phyloP scores from a whole-genome alignment of 1,284 basidiomycete species.

The Cryptococcus jaspeensis region DNA sequence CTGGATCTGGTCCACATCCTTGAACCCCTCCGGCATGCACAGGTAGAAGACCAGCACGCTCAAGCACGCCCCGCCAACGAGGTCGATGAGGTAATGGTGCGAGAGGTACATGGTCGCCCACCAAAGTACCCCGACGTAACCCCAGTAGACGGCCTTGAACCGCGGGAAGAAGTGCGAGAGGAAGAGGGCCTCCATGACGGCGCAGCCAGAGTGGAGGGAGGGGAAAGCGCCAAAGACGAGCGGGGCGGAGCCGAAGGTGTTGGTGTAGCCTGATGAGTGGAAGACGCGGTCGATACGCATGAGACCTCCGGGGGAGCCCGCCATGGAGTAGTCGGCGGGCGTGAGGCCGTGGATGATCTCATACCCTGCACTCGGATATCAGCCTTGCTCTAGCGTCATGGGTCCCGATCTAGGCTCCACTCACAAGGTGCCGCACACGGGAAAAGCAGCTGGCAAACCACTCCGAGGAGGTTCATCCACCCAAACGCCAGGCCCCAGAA shows the following conservation, averaged over 20 bases:
- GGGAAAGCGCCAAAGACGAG: conserved; percentile 98
- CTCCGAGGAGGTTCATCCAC: conserved; percentile 88
- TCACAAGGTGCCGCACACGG: conserved; percentile 86
- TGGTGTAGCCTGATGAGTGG: conserved; percentile 71
- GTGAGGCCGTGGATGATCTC: conserved; percentile 95
- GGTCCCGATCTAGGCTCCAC: conserved; percentile 24
- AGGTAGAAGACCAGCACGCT: conserved; percentile 85
- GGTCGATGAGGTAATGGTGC: conserved; percentile 96
- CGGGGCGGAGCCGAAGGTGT: conserved; percentile 82
- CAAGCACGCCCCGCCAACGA: conserved; percentile 89
- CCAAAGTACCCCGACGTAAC: conserved; percentile 83
- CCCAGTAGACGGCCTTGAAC: conserved; percentile 67
- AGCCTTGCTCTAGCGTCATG: not conserved
- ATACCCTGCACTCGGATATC: conserved; percentile 66
- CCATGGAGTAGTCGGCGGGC: conserved; percentile 87
- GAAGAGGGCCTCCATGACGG: conserved; percentile 91
- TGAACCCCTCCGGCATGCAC: conserved; percentile 76
- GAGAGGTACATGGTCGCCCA: conserved; percentile 99
- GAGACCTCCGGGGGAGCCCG: conserved; percentile 88
- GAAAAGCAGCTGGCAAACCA: conserved; percentile 82
- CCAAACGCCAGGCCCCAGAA: conserved; percentile 88
- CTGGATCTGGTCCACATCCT: conserved; percentile 59
- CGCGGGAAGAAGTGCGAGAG: conserved; percentile 91
- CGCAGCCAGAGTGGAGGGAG: conserved; percentile 83
- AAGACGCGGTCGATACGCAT: conserved; percentile 90